phyloP scores from a whole-genome alignment of 768 basidiomycete species.

The Boletus pseudo-olivaceus region DNA sequence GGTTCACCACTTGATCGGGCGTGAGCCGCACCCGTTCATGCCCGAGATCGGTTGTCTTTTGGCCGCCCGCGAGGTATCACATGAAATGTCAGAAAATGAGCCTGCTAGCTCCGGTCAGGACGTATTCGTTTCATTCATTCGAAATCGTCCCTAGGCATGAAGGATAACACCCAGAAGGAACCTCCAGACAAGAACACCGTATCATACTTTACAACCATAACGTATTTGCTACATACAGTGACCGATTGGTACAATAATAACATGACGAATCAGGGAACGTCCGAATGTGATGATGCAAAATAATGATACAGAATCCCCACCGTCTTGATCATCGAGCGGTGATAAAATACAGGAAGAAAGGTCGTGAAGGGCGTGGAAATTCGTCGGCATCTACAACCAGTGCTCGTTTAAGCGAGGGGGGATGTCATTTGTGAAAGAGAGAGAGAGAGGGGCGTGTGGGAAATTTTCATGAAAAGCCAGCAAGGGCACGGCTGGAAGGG shows the following conservation, averaged over 20 bases:
- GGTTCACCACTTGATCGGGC: constrained; percentile 11
- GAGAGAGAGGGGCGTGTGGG: constrained; percentile 1
- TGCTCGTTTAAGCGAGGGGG: constrained; percentile 3
- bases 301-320: constrained; percentile 33
- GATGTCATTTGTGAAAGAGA: constrained; percentile 1
- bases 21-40: not conserved
- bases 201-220: constrained; percentile 36
- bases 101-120: not conserved
- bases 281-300: constrained; percentile 31
- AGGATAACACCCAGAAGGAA: not conserved
- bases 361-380: constrained; percentile 27
- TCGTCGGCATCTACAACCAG: constrained; percentile 24
- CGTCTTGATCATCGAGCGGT: constrained; percentile 18
- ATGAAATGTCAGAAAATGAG: constrained; percentile 8
- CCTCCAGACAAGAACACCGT: constrained; percentile 11
- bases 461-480: constrained; percentile 8
- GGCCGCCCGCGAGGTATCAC: constrained; percentile 11
- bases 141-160: not conserved
- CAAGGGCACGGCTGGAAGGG: not conserved
- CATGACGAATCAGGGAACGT: constrained; percentile 17
- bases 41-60: constrained; percentile 3
- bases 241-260: constrained; percentile 23
- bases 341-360: constrained; percentile 29
- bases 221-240: constrained; percentile 34
- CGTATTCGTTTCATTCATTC: constrained; percentile 1